These are phyloP conservation scores for Oxyria digyna DNA, from an alignment of 148 eudicot genomes.

Conservation along the genomic window DNA sequence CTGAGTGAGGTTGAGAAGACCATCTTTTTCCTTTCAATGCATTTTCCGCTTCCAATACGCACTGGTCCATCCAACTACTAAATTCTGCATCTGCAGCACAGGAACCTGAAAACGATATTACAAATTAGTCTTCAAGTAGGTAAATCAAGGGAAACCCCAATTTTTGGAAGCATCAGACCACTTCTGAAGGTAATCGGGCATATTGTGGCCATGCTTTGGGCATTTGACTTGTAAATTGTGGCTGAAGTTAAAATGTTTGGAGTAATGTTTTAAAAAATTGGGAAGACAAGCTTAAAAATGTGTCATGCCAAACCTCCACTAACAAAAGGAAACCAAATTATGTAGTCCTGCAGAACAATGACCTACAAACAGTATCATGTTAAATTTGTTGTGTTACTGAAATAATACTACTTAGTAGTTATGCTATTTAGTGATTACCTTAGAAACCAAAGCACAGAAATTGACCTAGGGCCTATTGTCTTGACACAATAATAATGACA, in stretches of 20 bases:
- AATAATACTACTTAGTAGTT: neutral
- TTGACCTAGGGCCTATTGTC: neutral
- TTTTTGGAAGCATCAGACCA: no score
- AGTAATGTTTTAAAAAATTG: no score
- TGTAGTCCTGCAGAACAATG: no score
- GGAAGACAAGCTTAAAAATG: no score
- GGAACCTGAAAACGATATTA: constrained; percentile 40
- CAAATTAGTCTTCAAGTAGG: neutral
- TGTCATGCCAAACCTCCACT: no score
- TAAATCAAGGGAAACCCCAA: neutral
- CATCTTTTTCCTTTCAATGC: constrained; percentile 45
- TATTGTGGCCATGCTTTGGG: no score
- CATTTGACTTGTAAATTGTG: no score
- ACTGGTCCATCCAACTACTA: constrained; percentile 32
- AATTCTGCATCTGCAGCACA: constrained; percentile 33
- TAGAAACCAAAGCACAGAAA: neutral
- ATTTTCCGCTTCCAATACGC: constrained; percentile 35
- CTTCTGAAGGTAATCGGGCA: no score
- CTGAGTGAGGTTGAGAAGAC: constrained; percentile 62
- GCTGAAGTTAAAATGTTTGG: no score
- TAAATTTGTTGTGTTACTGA: no score
- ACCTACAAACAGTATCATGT: no score
- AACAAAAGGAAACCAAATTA: no score
- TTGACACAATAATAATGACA: neutral
- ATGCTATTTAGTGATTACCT: neutral